Conservation (phyloP, 2,329 filamentous ascomycete genomes). For the Xylaria digitata region DNA sequence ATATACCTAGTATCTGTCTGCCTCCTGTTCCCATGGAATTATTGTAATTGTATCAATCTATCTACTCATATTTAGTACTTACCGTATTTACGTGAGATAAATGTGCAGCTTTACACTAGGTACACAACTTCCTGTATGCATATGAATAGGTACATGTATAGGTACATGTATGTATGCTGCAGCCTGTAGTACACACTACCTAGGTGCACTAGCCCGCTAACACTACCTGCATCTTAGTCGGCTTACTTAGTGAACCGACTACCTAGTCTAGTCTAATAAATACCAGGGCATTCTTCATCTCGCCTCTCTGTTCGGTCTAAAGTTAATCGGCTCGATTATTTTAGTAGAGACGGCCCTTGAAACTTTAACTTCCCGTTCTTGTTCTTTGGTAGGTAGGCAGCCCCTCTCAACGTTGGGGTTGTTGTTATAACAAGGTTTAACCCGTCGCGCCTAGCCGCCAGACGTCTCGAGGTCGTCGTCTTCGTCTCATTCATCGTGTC, state of each 20-base stretch:
- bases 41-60: too few relatives aligned
- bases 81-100: too few relatives aligned
- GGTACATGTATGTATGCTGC: not conserved
- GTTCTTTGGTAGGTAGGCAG: constrained; percentile 5
- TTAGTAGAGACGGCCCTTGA: not conserved
- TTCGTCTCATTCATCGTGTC: not conserved
- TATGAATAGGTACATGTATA: not conserved
- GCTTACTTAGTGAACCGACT: not conserved
- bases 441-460: not conserved
- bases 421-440: constrained; percentile 16
- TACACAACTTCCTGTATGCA: too few relatives aligned
- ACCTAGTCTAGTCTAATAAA: too few relatives aligned
- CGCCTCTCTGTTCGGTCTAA: constrained; percentile 5
- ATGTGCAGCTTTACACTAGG: too few relatives aligned
- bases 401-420: constrained; percentile 3
- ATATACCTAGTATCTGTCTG: too few relatives aligned
- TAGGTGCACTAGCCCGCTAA: too few relatives aligned
- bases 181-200: not conserved
- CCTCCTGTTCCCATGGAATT: too few relatives aligned
- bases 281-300: constrained; percentile 13
- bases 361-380: constrained; percentile 7
- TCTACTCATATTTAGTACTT: too few relatives aligned
- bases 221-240: too few relatives aligned
- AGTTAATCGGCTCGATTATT: constrained; percentile 15
- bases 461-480: constrained; percentile 6